These are phyloP conservation scores for Abrus precatorius DNA, from an alignment of 306 rosid genomes.

Conservation along the genomic window DNA sequence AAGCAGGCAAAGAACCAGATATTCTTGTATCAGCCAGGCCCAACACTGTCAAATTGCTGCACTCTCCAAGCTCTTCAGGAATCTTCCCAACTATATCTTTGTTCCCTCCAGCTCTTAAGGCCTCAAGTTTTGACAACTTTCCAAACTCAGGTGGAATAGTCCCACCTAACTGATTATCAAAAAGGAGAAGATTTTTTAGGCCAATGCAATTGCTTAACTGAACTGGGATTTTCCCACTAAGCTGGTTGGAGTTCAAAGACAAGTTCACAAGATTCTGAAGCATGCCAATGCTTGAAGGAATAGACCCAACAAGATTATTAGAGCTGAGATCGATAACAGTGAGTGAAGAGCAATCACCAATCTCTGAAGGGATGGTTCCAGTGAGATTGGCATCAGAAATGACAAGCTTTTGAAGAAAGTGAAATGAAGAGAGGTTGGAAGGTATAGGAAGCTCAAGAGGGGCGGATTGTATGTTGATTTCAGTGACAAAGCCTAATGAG, in stretches of 20 bases:
- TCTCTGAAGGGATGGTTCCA: conserved; percentile 65
- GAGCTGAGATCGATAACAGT: conserved; percentile 69
- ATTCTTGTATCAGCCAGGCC: conserved; percentile 84
- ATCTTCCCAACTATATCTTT: conserved; percentile 72
- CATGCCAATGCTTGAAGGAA: conserved; percentile 68
- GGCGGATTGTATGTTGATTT: conserved; percentile 69
- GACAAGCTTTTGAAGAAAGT: conserved; percentile 65
- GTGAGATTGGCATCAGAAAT: conserved; percentile 84
- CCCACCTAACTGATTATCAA: conserved; percentile 74
- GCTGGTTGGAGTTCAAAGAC: conserved; percentile 77
- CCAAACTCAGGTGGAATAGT: conserved; percentile 64
- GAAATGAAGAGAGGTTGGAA: conserved; percentile 73
- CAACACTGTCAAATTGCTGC: conserved; percentile 76
- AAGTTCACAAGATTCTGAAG: conserved; percentile 66
- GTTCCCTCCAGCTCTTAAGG: conserved; percentile 88
- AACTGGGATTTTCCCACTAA: conserved; percentile 77
- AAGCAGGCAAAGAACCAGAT: conserved; percentile 79
- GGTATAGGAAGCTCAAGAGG: conserved; percentile 77
- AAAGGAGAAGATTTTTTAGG: conserved; percentile 63
- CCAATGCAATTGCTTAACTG: conserved; percentile 65
- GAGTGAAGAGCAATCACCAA: conserved; percentile 67
- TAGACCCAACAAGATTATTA: conserved; percentile 75
- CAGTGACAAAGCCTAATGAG: conserved; percentile 65
- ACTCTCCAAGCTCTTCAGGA: conserved; percentile 80
- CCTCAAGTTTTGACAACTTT: conserved; percentile 64